phyloP scores from a whole-genome alignment of 2,329 filamentous ascomycete genomes.

The Penicillium rolfsii region DNA sequence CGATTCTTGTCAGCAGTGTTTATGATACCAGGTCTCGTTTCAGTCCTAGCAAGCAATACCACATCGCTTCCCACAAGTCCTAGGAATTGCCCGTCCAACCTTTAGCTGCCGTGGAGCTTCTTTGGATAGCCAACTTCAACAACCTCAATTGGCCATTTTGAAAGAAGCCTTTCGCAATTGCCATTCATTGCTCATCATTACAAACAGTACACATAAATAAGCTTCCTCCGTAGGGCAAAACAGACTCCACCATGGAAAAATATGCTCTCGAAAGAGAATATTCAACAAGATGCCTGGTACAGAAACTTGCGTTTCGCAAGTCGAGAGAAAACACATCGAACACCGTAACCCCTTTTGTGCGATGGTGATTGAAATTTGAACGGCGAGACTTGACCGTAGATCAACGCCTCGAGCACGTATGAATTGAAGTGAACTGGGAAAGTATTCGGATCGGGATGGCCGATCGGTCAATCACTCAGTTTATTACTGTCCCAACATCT shows the following conservation, averaged over 20 bases:
- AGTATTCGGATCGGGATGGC: neutral
- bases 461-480: neutral
- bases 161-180: conserved; percentile 13
- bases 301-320: neutral
- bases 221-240: neutral
- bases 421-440: neutral
- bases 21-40: conserved; percentile 21
- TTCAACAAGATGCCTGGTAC: neutral
- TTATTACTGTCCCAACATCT: neutral
- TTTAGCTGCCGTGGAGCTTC: neutral
- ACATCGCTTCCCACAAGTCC: neutral
- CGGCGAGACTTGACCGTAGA: neutral
- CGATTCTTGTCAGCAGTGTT: conserved; percentile 14
- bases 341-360: conserved; percentile 25
- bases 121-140: neutral
- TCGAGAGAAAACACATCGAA: conserved; percentile 10
- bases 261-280: neutral
- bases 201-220: conserved; percentile 15
- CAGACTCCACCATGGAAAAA: neutral
- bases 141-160: neutral
- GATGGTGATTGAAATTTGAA: neutral
- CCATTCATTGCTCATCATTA: conserved; percentile 30
- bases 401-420: neutral
- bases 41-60: neutral
- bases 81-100: neutral